Conservation (phyloP, 768 basidiomycete species). For the Strobilomyces confusus region DNA sequence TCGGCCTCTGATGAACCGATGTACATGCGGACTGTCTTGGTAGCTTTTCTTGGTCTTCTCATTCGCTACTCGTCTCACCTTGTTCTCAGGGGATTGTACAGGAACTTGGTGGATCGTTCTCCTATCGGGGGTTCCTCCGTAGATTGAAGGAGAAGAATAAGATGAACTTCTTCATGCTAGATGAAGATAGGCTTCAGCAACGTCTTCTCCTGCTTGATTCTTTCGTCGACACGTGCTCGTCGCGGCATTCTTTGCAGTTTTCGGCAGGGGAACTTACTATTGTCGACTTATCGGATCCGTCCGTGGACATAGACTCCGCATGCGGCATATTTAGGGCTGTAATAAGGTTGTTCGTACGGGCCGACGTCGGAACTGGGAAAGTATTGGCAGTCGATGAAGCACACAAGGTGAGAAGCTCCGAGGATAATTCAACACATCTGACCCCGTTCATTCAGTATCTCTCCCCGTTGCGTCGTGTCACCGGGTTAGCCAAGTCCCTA, state of each 20-base stretch:
- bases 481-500: too few species aligned
- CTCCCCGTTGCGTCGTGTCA: too few species aligned
- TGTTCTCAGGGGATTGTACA: conserved; percentile 47
- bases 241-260: conserved; percentile 36
- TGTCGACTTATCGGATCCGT: conserved; percentile 65
- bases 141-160: conserved; percentile 40
- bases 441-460: conserved; percentile 38
- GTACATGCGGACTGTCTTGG: conserved; percentile 63
- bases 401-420: conserved; percentile 47
- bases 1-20: conserved; percentile 56
- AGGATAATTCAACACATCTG: not conserved
- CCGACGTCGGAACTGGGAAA: conserved; percentile 54
- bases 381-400: conserved; percentile 69
- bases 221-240: conserved; percentile 39
- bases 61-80: not conserved
- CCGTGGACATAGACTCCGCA: conserved; percentile 59
- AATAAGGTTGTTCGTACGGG: conserved; percentile 55
- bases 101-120: conserved; percentile 54
- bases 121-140: conserved; percentile 42
- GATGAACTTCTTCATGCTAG: conserved; percentile 48
- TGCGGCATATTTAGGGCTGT: conserved; percentile 66
- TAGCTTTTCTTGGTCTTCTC: conserved; percentile 25
- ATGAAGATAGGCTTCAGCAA: conserved; percentile 58
- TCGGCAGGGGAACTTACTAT: conserved; percentile 55
- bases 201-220: conserved; percentile 53